Conservation (phyloP, 306 rosid genomes). For the Sophora flavescens region DNA sequence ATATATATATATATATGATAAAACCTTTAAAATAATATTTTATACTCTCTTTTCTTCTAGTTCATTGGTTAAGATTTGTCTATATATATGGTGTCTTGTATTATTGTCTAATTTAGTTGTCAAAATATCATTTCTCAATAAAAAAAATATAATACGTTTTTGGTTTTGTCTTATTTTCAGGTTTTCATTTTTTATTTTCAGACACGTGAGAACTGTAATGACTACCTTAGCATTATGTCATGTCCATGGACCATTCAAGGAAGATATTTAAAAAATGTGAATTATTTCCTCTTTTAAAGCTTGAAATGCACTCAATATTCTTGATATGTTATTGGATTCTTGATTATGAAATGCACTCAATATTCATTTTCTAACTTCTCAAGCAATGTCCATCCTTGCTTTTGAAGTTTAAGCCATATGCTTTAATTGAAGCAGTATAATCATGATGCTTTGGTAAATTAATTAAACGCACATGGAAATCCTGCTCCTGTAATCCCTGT, state of each 20-base stretch:
- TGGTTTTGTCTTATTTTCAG: neutral
- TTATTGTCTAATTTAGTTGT: no score
- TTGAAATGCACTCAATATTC: conserved; percentile 51
- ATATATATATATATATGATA: no score
- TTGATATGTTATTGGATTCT: no score
- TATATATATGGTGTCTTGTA: no score
- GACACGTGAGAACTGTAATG: conserved; percentile 22
- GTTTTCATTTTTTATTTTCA: neutral
- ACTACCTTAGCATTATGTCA: neutral
- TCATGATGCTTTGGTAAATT: conserved; percentile 40
- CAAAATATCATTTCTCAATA: no score
- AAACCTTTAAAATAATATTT: no score
- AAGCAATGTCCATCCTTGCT: conserved; percentile 67
- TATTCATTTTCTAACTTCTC: conserved; percentile 46
- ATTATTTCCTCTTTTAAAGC: conserved; percentile 34
- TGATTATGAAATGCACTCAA: conserved; percentile 58
- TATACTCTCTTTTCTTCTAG: no score
- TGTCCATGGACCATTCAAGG: conserved; percentile 2
- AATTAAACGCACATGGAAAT: conserved; percentile 44
- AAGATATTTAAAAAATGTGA: neutral
- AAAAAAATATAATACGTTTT: no score
- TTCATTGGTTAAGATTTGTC: no score
- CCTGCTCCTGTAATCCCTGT: conserved; percentile 20
- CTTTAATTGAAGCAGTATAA: conserved; percentile 37
- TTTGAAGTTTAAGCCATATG: conserved; percentile 59